Conservation (phyloP, 139 green algal species). For the Ostreobium quekettii region DNA sequence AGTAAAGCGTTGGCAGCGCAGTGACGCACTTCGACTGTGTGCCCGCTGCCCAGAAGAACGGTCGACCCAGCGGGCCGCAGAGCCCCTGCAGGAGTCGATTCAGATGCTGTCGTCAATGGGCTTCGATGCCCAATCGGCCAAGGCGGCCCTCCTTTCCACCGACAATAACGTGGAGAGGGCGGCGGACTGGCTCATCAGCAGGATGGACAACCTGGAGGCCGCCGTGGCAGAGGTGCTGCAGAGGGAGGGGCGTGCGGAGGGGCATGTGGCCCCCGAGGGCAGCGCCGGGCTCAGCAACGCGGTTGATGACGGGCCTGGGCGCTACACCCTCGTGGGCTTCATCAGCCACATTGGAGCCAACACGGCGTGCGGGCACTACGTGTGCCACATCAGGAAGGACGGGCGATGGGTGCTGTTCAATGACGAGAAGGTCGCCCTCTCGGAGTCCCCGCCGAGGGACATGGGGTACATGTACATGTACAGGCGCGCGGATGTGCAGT, state of each 20-base stretch:
- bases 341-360: constrained; percentile 91
- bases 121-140: constrained; percentile 57
- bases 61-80: no score
- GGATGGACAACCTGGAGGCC: constrained; percentile 69
- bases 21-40: no score
- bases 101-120: constrained; percentile 71
- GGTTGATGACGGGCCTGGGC: constrained; percentile 49
- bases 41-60: no score
- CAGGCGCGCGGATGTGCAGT: constrained; percentile 30
- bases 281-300: background rate
- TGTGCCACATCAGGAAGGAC: constrained; percentile 80
- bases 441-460: constrained; percentile 63
- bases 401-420: constrained; percentile 93
- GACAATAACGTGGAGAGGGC: constrained; percentile 76
- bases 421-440: constrained; percentile 93
- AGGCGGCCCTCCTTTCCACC: constrained; percentile 49
- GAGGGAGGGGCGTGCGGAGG: constrained; percentile 17
- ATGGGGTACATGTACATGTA: constrained; percentile 96
- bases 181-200: constrained; percentile 89
- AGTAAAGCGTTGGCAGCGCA: no score
- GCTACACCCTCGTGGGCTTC: constrained; percentile 83
- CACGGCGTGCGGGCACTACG: constrained; percentile 92
- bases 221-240: constrained; percentile 37
- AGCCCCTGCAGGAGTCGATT: constrained; percentile 42
- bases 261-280: background rate